Conservation (phyloP, 257 asterid genomes). For the Petunia secreta region DNA sequence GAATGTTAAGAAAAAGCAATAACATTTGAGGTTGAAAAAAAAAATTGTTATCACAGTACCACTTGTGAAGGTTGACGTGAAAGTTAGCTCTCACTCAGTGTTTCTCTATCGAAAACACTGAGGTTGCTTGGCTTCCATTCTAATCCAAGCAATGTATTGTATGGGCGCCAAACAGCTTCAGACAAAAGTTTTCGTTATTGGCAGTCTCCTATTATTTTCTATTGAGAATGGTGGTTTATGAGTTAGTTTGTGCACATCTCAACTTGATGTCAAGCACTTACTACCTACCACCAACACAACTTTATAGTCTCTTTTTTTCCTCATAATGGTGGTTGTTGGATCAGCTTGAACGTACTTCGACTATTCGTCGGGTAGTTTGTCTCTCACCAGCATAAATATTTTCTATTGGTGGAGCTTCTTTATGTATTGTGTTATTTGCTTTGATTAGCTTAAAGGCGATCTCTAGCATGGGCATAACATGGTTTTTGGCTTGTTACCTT, state of each 20-base stretch:
- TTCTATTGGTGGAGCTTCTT: too few species aligned
- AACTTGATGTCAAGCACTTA: too few species aligned
- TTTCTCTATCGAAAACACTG: constrained; percentile 26
- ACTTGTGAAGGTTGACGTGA: constrained; percentile 42
- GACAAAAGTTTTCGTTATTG: neutral
- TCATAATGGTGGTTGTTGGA: too few species aligned
- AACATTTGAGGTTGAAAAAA: constrained; percentile 21
- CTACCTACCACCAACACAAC: too few species aligned
- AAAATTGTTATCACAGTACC: constrained; percentile 1
- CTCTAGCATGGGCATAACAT: neutral
- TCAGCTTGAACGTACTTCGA: too few species aligned
- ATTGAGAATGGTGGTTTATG: too few species aligned
- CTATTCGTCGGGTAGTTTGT: too few species aligned
- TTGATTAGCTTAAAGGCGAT: neutral
- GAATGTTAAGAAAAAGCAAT: constrained; percentile 25
- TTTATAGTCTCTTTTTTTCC: too few species aligned
- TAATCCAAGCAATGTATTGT: constrained; percentile 45
- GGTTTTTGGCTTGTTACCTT: neutral
- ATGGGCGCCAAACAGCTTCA: constrained; percentile 23
- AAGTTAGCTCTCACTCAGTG: constrained; percentile 35
- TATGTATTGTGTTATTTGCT: too few species aligned
- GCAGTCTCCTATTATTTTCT: neutral
- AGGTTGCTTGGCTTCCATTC: constrained; percentile 38
- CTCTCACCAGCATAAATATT: too few species aligned
- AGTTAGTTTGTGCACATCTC: too few species aligned